phyloP scores from a whole-genome alignment of 1,284 basidiomycete genomes.

The Leccinum cinnamomeum region DNA sequence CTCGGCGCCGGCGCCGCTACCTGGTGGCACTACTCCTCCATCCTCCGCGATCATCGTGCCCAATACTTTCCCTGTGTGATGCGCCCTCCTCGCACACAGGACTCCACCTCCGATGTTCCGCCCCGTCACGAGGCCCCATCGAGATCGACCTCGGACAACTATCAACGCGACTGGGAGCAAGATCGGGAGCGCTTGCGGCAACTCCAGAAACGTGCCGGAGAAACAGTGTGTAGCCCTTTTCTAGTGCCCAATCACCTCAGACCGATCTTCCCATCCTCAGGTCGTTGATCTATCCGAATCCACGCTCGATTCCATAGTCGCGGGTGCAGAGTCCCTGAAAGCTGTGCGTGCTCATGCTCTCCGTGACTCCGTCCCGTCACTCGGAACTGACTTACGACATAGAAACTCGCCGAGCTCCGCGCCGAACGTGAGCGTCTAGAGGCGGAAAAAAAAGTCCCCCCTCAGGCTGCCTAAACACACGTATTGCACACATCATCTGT shows the following conservation, averaged over 20 bases:
- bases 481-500: slow-evolving; percentile 16
- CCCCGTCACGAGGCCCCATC: slow-evolving; percentile 8
- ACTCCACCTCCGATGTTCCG: neutral
- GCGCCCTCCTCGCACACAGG: slow-evolving; percentile 18
- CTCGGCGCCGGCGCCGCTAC: slow-evolving; percentile 56
- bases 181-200: slow-evolving; percentile 45
- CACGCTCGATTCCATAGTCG: slow-evolving; percentile 61
- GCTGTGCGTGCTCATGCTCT: slow-evolving; percentile 42
- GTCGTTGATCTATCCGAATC: slow-evolving; percentile 65
- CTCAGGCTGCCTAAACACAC: slow-evolving; percentile 30
- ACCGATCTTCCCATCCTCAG: slow-evolving; percentile 34
- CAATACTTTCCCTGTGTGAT: slow-evolving; percentile 30
- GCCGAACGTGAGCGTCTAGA: slow-evolving; percentile 50
- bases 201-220: slow-evolving; percentile 52
- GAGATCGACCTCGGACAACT: slow-evolving; percentile 18
- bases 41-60: slow-evolving; percentile 29
- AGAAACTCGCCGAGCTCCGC: slow-evolving; percentile 67
- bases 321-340: slow-evolving; percentile 58
- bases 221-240: slow-evolving; percentile 45
- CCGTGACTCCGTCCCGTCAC: neutral
- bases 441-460: slow-evolving; percentile 38
- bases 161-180: slow-evolving; percentile 41
- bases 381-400: slow-evolving; percentile 5
- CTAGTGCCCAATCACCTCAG: neutral
- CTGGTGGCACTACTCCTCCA: slow-evolving; percentile 40